Conservation (phyloP, 768 basidiomycete genomes). For the Mycena amicta region DNA sequence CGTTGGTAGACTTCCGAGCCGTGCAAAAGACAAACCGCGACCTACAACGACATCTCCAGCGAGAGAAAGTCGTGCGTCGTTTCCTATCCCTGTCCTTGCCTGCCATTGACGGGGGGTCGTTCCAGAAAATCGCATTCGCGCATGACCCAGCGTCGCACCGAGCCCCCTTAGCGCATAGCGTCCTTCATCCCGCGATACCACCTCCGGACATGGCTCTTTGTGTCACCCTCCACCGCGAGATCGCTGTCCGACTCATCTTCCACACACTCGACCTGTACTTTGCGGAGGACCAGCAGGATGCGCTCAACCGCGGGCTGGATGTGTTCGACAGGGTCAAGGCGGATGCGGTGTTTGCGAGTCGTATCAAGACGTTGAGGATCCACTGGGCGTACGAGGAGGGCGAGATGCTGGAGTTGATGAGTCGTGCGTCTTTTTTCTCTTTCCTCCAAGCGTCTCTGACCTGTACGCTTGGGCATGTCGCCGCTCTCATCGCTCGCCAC, state of each 20-base stretch:
- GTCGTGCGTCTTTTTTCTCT: constrained; percentile 41
- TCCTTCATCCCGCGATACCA: constrained; percentile 63
- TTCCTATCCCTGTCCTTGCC: too few relatives aligned
- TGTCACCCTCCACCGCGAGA: constrained; percentile 64
- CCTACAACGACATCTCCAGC: constrained; percentile 50
- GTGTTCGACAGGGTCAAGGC: constrained; percentile 68
- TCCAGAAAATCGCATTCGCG: constrained; percentile 51
- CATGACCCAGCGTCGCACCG: too few relatives aligned
- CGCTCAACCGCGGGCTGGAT: constrained; percentile 62
- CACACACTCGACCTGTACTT: constrained; percentile 70
- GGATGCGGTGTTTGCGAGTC: constrained; percentile 69
- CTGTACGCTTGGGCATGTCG: too few relatives aligned
- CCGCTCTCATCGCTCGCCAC: too few relatives aligned
- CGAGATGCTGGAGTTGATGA: constrained; percentile 65
- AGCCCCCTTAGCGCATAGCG: constrained; percentile 62
- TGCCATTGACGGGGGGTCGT: too few relatives aligned
- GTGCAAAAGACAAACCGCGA: constrained; percentile 59
- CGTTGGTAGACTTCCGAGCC: constrained; percentile 67
- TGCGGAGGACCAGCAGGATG: constrained; percentile 59
- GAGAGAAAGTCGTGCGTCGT: constrained; percentile 51
- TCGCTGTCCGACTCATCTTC: constrained; percentile 66
- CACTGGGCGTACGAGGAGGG: too few relatives aligned
- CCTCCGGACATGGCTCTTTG: constrained; percentile 67
- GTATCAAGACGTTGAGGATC: too few relatives aligned
- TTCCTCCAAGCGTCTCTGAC: neutral